Base-by-base conservation (phyloP, 2,329 filamentous ascomycete genomes). In the Rutstroemia sydowiana region DNA sequence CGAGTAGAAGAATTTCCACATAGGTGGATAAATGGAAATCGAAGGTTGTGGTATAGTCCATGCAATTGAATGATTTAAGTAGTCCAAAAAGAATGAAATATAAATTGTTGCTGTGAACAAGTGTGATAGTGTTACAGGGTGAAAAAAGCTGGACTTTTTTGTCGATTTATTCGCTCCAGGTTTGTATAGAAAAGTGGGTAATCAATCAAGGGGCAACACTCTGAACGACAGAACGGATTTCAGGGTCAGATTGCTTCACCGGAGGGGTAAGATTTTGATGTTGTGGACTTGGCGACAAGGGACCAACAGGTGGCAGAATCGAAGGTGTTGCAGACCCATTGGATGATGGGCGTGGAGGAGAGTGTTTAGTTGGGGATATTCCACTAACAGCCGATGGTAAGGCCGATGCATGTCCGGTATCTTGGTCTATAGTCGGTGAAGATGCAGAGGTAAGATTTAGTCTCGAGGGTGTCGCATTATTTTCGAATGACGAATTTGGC, bases 191-290 rank as follows among this genome's bases (percentile, higher is more conserved):
- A 26, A 26, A 26, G 23, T 34, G 5, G 32, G 7, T 13, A 10
- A 21, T 1, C 18, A 23, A 14, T 45, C n/a, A 46, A 21, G 26
- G 42, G 36, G 42, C 26, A 39, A 44, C 13, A 26, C 31, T 31
- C 23, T 40, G 34, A 23, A 18, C 31, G 3, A 23, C 10, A 13
- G 16, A 21, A 10, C 39, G 39, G 18, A 13, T 20, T 14, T 30
- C 23, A 13, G 57, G 56, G 46, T 65, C 62, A 7, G 59, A 56
- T 23, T 54, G 70, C 69, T 86, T 82, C 58, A 79, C 71, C 2
- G 81, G 82, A 21, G 82, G 81, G 14, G 77, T 80, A 46, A 82
- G 64, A 52, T 81, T 80, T 57, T 78, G 75, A 52, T 76, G 71
- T 13, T 73, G 74, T 2, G 77, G 75, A 39, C 75, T 79, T 0